A percentile compares a stretch with the other conserved stretches of the same genome.
phyloP scores from a whole-genome alignment of 2,329 filamentous ascomycete species.

The Sporothrix globosa region DNA sequence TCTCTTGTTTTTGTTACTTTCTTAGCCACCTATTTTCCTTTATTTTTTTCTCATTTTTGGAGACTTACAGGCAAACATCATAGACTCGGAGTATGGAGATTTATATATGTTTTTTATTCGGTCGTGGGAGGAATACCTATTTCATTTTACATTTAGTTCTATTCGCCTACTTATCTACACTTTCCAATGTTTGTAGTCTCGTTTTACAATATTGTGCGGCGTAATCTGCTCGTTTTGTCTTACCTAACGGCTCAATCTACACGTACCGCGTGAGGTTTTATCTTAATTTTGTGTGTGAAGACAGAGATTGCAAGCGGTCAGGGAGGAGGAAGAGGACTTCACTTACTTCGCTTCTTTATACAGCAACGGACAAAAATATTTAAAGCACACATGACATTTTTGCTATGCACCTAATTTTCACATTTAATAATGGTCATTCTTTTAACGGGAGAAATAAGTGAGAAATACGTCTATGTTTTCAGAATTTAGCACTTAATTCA shows the following conservation, averaged over 20 bases:
- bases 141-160: background rate
- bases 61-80: conserved; percentile 16
- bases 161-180: background rate
- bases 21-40: background rate
- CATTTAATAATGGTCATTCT: too few species aligned
- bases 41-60: background rate
- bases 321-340: too few species aligned
- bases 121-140: conserved; percentile 19
- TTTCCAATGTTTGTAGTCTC: background rate
- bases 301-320: too few species aligned
- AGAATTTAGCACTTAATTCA: too few species aligned
- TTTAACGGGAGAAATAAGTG: too few species aligned
- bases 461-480: too few species aligned
- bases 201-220: background rate
- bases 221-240: background rate
- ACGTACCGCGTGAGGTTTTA: background rate
- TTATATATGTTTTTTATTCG: background rate
- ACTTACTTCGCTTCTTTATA: too few species aligned
- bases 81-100: conserved; percentile 15
- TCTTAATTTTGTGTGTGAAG: background rate
- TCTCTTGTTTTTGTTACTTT: background rate
- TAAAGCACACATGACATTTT: too few species aligned
- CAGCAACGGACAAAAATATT: too few species aligned
- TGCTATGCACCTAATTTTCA: too few species aligned
- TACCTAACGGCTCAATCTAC: background rate